Evolutionary conservation across 2,329 filamentous ascomycete genomes (phyloP), one percentile per base, ranked within the genome.

Genomic region (Verticillium isaacii): DNA sequence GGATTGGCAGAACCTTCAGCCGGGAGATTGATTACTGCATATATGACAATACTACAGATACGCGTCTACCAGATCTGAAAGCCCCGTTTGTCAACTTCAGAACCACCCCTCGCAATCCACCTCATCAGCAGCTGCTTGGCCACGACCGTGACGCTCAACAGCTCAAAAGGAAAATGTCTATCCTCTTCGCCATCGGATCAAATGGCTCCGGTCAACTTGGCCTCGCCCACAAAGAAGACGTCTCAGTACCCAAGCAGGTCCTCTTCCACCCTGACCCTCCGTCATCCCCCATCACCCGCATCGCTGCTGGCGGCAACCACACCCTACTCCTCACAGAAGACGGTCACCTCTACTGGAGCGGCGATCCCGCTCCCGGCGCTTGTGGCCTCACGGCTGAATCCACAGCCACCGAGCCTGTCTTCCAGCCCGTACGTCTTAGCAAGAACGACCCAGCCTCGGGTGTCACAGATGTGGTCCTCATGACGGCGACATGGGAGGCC

Each of bases 221-320:
- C 50, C 83, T 92, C 62, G 85, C 85, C 23, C 89, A 92, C 72
- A 81, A 79, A 64, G 86, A 91, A 71, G 90, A 93, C 68, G 85
- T 91, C 57, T 89, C 88, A 1, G 78, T 85, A 0, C 89, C 89
- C 1, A 85, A 88, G 65, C 79, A 77, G 64, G 87, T 85, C 65
- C 68, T 83, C n/a, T 89, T 91, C 72, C 71, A 78, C 6, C 73
- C 77, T 2, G 71, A 73, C 15, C 69, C 71, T 58, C 71, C 75
- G 39, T 67, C 69, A 32, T 71, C 77, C 15, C 69, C 72, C 32
- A 65, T 73, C 17, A 72, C 82, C 61, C 73, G 72, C 52, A 72
- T 82, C 11, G 77, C 77, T 23, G 80, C 91, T 8, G 94, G 94
- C 4, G 93, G 93, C 1, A 97, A 97, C 70, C 94, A 97, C 73